These are phyloP conservation scores for Pezicula neosporulosa DNA, from an alignment of 2,329 filamentous ascomycete genomes.

Conservation along the genomic window DNA sequence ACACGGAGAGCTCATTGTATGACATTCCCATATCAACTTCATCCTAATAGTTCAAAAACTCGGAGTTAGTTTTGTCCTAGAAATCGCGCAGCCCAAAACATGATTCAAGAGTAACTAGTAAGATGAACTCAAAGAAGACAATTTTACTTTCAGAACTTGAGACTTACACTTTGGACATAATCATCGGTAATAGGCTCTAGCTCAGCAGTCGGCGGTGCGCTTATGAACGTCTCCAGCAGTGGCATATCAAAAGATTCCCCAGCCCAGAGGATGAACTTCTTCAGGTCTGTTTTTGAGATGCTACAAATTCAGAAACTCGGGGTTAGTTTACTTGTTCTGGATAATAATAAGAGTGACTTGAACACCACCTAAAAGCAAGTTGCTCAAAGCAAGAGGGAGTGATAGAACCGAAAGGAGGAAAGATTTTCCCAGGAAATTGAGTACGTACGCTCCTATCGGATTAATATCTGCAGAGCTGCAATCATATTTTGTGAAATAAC, in stretches of 20 bases:
- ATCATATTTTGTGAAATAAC: conserved; percentile 69
- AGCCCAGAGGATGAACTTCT: conserved; percentile 68
- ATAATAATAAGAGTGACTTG: too few species aligned
- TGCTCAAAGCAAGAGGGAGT: too few species aligned
- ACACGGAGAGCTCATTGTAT: conserved; percentile 43
- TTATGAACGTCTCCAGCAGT: conserved; percentile 62
- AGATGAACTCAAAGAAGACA: too few species aligned
- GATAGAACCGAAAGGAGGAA: too few species aligned
- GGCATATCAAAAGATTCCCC: conserved; percentile 56
- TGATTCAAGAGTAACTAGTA: too few species aligned
- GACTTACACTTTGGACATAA: conserved; percentile 41
- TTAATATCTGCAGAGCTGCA: conserved; percentile 45
- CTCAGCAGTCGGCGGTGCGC: conserved; percentile 58
- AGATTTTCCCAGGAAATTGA: too few species aligned
- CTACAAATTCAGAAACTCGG: too few species aligned
- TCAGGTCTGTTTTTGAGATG: conserved; percentile 66
- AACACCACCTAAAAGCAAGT: too few species aligned
- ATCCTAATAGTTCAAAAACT: conserved; percentile 19
- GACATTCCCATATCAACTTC: conserved; percentile 52
- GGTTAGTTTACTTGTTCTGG: too few species aligned
- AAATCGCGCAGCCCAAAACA: too few species aligned
- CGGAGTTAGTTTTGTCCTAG: too few species aligned
- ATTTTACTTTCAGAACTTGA: too few species aligned
- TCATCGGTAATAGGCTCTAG: conserved; percentile 61
- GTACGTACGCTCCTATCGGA: conserved; percentile 62